These are phyloP conservation scores for Kluyveromyces marxianus DNA, from an alignment of 1,139 yeast genomes.

Conservation along the genomic window DNA sequence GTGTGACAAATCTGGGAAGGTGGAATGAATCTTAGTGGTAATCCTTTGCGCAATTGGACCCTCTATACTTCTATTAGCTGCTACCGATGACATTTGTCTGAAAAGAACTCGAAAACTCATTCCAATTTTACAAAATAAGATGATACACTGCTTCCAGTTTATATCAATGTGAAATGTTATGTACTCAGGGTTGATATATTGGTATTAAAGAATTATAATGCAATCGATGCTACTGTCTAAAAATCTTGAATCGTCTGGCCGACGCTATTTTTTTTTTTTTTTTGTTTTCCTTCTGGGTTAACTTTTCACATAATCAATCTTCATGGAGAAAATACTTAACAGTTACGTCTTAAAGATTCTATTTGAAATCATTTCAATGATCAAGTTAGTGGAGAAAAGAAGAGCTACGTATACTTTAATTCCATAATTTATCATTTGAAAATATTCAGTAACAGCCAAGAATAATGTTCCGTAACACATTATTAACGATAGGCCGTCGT, in stretches of 20 bases:
- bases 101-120: background rate
- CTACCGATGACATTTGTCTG: slow-evolving; percentile 4
- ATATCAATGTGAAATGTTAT: background rate
- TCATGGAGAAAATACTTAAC: too few species aligned
- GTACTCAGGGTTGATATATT: too few species aligned
- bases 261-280: too few species aligned
- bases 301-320: too few species aligned
- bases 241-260: too few species aligned
- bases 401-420: too few species aligned
- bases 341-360: too few species aligned
- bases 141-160: background rate
- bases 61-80: slow-evolving; percentile 21
- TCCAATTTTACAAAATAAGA: background rate
- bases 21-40: slow-evolving; percentile 37
- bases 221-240: too few species aligned
- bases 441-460: background rate
- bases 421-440: background rate
- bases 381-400: too few species aligned
- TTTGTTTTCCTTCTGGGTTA: too few species aligned
- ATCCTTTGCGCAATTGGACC: slow-evolving; percentile 52
- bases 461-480: slow-evolving; percentile 1
- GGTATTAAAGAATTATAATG: too few species aligned
- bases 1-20: slow-evolving; percentile 42
- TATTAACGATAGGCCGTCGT: slow-evolving; percentile 4
- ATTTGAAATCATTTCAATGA: too few species aligned